Evolutionary conservation across 129 eudicot species (phyloP).

Genomic region (Erigeron canadensis): DNA sequence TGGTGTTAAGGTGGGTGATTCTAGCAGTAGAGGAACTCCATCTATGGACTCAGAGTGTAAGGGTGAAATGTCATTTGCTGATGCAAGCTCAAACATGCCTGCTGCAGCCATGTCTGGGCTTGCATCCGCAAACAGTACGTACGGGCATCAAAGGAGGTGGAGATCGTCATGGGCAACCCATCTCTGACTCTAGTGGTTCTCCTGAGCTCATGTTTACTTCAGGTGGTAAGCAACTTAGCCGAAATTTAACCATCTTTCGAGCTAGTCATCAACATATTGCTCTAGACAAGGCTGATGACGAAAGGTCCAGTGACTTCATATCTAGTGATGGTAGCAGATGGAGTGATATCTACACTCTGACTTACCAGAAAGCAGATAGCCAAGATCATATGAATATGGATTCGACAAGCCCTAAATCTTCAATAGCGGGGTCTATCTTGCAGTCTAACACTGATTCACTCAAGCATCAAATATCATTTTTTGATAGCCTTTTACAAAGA

Average conservation of each 20-base stretch:
- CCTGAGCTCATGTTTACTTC: slow-evolving; percentile 65
- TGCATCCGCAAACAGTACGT: slow-evolving; percentile 68
- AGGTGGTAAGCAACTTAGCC: slow-evolving; percentile 81
- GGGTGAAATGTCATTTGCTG: slow-evolving; percentile 96
- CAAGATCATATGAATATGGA: slow-evolving; percentile 40
- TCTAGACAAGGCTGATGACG: slow-evolving; percentile 68
- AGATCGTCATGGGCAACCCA: slow-evolving; percentile 66
- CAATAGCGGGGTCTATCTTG: slow-evolving; percentile 46
- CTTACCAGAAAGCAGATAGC: slow-evolving; percentile 59
- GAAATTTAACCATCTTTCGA: slow-evolving; percentile 82
- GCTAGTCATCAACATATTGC: slow-evolving; percentile 84
- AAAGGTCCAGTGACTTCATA: slow-evolving; percentile 47
- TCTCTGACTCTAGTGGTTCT: slow-evolving; percentile 53
- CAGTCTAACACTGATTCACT: slow-evolving; percentile 36
- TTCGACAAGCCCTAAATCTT: slow-evolving; percentile 29
- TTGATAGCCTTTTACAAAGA: slow-evolving; percentile 77
- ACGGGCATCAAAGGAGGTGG: slow-evolving; percentile 67
- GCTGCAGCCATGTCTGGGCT: slow-evolving; percentile 99
- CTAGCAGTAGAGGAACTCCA: slow-evolving; percentile 58
- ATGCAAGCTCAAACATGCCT: no score
- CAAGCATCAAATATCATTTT: slow-evolving; percentile 36
- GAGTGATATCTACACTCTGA: slow-evolving; percentile 72
- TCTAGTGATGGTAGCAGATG: slow-evolving; percentile 80
- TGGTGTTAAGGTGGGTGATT: slow-evolving; percentile 73
- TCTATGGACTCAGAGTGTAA: slow-evolving; percentile 36